phyloP scores from a whole-genome alignment of 169 alveolate genomes.

The Gregarina niphandrodes region DNA sequence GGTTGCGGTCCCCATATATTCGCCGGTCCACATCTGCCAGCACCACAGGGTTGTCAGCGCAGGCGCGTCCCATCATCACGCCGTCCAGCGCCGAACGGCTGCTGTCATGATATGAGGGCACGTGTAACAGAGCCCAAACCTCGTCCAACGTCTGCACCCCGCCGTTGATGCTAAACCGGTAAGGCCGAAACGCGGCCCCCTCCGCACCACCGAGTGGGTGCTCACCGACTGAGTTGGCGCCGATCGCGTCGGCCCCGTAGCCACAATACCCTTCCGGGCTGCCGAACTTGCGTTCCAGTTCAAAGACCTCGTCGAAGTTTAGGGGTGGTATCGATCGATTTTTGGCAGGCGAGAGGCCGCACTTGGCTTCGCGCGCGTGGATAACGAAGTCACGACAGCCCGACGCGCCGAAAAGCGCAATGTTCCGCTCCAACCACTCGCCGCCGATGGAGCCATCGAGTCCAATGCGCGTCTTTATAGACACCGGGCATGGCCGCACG shows the following conservation, averaged over 20 bases:
- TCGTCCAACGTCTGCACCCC: background rate
- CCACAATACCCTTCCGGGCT: background rate
- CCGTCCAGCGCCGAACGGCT: slow-evolving; percentile 7
- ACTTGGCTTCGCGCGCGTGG: slow-evolving; percentile 78
- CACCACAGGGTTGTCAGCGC: slow-evolving; percentile 20
- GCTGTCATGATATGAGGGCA: slow-evolving; percentile 4
- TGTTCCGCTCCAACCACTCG: slow-evolving; percentile 42
- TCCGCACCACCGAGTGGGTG: background rate
- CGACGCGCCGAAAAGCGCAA: slow-evolving; percentile 19
- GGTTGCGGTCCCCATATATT: slow-evolving; percentile 14
- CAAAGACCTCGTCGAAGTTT: slow-evolving; percentile 58
- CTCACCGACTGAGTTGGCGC: background rate
- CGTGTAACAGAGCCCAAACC: too few relatives aligned
- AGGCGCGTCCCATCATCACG: slow-evolving; percentile 36
- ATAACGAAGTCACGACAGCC: slow-evolving; percentile 67
- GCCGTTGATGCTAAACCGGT: background rate
- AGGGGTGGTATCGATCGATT: slow-evolving; percentile 72
- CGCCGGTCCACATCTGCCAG: slow-evolving; percentile 16
- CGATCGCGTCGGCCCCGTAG: background rate
- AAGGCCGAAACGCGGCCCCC: background rate
- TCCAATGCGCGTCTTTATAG: slow-evolving; percentile 78
- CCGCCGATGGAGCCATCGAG: slow-evolving; percentile 63
- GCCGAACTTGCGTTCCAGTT: slow-evolving; percentile 57
- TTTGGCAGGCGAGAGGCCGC: slow-evolving; percentile 67
- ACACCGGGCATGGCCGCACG: slow-evolving; percentile 38